phyloP scores from a whole-genome alignment of 1,284 basidiomycete species.

The Acaromyces ingoldii region DNA sequence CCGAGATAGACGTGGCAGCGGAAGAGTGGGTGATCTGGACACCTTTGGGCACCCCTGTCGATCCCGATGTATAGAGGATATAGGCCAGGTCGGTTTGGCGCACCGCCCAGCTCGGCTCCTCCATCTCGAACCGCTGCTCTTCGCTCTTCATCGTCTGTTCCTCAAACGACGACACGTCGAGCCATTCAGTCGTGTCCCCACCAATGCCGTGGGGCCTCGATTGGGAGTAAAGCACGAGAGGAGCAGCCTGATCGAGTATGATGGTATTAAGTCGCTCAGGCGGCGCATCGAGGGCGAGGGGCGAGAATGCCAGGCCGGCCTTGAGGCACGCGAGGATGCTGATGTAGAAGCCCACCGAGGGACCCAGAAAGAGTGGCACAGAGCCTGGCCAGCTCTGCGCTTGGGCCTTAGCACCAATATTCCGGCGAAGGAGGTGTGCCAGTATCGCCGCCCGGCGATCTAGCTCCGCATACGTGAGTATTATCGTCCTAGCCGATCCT shows the following conservation, averaged over 20 bases:
- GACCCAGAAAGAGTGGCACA: background rate
- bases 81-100: too few species aligned
- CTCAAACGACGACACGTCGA: too few species aligned
- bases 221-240: too few species aligned
- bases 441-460: background rate
- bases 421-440: too few species aligned
- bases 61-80: constrained; percentile 90
- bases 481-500: too few species aligned
- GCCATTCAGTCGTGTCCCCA: too few species aligned
- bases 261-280: background rate
- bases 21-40: constrained; percentile 54
- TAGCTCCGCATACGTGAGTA: background rate
- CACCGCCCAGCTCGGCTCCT: too few species aligned
- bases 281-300: constrained; percentile 1
- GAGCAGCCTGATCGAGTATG: too few species aligned
- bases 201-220: too few species aligned
- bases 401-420: too few species aligned
- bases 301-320: background rate
- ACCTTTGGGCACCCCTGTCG: constrained; percentile 93
- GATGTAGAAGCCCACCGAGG: background rate
- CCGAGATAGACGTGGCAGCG: constrained; percentile 8
- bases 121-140: too few species aligned
- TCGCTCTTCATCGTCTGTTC: too few species aligned
- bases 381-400: background rate
- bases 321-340: background rate